Percentiles rank a stretch among this genome's conserved stretches.
phyloP scores from a whole-genome alignment of 108 stramenopile species.

The Asterionellopsis glacialis region DNA sequence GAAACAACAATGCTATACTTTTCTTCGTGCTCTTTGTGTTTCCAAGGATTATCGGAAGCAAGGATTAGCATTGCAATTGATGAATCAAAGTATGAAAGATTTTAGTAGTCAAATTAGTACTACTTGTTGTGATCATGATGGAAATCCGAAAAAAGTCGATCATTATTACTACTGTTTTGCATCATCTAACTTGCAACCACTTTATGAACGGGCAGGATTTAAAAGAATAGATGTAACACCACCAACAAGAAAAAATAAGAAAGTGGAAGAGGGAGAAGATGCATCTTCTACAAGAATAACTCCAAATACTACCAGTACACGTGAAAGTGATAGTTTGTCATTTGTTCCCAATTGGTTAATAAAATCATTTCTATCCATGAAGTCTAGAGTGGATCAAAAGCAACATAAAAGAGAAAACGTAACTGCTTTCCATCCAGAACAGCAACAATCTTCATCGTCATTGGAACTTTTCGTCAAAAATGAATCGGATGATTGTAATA shows the following conservation, averaged over 20 bases:
- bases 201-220: neutral
- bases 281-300: too few species aligned
- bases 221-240: too few species aligned
- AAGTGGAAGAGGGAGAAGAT: too few species aligned
- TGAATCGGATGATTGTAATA: too few species aligned
- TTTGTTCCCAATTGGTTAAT: neutral
- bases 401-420: too few species aligned
- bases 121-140: too few species aligned
- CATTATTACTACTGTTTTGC: neutral
- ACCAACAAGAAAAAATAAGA: too few species aligned
- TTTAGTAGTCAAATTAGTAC: neutral
- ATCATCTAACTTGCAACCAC: neutral
- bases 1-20: neutral
- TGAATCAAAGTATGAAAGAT: neutral
- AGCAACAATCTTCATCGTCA: too few species aligned
- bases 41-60: neutral
- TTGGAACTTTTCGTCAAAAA: too few species aligned
- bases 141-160: neutral
- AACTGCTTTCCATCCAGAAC: too few species aligned
- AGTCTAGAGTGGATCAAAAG: too few species aligned
- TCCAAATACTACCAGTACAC: too few species aligned
- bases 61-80: neutral
- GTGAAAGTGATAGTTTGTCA: slow-evolving; percentile 5
- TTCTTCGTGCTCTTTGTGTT: neutral
- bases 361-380: neutral